Base-by-base conservation (phyloP, 805 yeast species). In the Candida boleticola region DNA sequence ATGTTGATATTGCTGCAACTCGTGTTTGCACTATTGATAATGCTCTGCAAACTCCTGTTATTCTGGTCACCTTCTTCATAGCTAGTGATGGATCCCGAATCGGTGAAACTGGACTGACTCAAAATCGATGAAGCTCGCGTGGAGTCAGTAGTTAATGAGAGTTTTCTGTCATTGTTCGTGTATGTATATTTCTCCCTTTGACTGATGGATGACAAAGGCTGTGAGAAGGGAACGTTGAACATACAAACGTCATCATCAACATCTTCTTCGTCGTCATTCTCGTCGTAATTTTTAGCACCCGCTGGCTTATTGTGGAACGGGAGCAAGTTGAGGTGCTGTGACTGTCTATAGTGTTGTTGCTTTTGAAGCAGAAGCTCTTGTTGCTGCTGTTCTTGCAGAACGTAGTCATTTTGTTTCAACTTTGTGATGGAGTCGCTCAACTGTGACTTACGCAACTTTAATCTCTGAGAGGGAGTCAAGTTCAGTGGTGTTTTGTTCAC, bases 191-290 rank as follows among this genome's bases (percentile, higher is more conserved):
- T 62, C 47, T 73, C 71, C 37, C 61, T 60, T 16, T 62, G 61
- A n/a, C 64, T 48, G 14, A 68, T 48, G 10, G 71, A 59, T 4
- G 58, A 66, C 16, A 82, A 59, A 0, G 84, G 74, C 37, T 79
- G 82, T 0, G 85, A 72, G 40, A 79, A 60, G 2, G 89, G 89
- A 16, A 83, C 85, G 50, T 83, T 82, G 60, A 67, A 83, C 44
- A 82, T 75, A 18, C 74, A 67, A 18, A 73, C 60, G 41, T 74
- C 74, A 33, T 72, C 78, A 14, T 44, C 51, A 26, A 48, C 50
- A 14, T 49, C 45, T 21, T 39, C 31, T 31, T 43, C 42, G 32
- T 43, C 48, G 23, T 51, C 51, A 13, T 46, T 42, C 17, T 36
- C 32, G 17, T 14, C 32, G 13, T 29, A 5, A 29, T 14, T 13